A percentile compares a stretch with the other conserved stretches of the same genome.
Conservation (phyloP, 257 asterid genomes). For the Echium plantagineum region DNA sequence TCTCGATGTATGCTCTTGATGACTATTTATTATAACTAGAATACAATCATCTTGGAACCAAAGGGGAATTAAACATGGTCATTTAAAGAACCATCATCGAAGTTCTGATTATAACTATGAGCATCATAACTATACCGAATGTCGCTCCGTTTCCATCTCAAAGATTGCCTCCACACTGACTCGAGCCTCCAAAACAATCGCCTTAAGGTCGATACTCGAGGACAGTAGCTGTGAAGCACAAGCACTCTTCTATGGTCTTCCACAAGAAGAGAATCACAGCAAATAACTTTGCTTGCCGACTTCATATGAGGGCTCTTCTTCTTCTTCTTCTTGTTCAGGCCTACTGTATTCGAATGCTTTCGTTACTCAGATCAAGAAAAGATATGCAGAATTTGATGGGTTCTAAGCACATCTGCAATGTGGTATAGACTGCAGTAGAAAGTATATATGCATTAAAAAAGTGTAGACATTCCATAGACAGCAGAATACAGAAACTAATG, state of each 20-base stretch:
- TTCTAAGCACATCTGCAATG: neutral
- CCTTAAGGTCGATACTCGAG: slow-evolving; percentile 16
- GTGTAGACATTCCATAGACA: too few relatives aligned
- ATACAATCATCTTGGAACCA: too few relatives aligned
- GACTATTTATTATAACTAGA: too few relatives aligned
- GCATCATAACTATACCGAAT: slow-evolving; percentile 34
- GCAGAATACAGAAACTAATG: too few relatives aligned
- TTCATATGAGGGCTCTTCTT: slow-evolving; percentile 19
- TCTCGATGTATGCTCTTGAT: too few relatives aligned
- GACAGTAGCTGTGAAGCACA: slow-evolving; percentile 3
- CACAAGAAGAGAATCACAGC: slow-evolving; percentile 14
- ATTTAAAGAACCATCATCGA: slow-evolving; percentile 34
- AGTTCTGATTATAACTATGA: slow-evolving; percentile 42
- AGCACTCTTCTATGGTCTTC: slow-evolving; percentile 10
- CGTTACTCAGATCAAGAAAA: neutral
- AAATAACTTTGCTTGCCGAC: slow-evolving; percentile 11
- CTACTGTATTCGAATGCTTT: slow-evolving; percentile 10
- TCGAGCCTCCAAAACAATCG: slow-evolving; percentile 23
- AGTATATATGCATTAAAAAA: too few relatives aligned
- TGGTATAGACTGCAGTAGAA: too few relatives aligned
- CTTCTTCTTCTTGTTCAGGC: slow-evolving; percentile 13
- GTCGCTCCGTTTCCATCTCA: slow-evolving; percentile 18
- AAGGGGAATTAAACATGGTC: slow-evolving; percentile 25
- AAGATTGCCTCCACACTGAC: slow-evolving; percentile 23
- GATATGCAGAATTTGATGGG: neutral